Evolutionary conservation across 1,284 basidiomycete genomes (phyloP).

Genomic region (Microbotryum lychnidis-dioicae): DNA sequence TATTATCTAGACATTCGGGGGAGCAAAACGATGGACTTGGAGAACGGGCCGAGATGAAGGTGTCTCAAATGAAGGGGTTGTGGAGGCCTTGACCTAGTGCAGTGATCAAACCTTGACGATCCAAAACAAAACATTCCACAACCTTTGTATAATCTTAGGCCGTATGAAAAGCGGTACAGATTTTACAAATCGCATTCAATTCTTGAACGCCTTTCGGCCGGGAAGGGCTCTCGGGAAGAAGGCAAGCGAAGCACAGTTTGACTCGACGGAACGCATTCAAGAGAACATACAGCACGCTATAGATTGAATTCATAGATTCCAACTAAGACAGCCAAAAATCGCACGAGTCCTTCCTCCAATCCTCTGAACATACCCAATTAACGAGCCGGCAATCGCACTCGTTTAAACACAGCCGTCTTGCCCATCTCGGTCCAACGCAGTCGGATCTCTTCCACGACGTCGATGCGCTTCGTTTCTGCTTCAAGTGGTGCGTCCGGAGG

Average conservation of each 20-base stretch:
- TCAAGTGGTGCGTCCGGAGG: not conserved
- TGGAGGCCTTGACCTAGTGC: too few relatives aligned
- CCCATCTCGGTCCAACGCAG: conserved; percentile 25
- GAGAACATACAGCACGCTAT: not conserved
- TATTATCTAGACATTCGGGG: not conserved
- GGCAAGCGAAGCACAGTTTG: too few relatives aligned
- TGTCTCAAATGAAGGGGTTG: too few relatives aligned
- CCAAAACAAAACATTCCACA: too few relatives aligned
- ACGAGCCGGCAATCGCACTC: conserved; percentile 10
- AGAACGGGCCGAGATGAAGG: too few relatives aligned
- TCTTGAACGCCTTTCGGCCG: too few relatives aligned
- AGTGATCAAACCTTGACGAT: too few relatives aligned
- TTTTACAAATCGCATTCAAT: too few relatives aligned
- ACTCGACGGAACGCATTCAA: not conserved
- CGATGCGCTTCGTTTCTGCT: not conserved
- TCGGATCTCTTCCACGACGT: conserved; percentile 27
- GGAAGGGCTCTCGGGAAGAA: too few relatives aligned
- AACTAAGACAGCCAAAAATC: not conserved
- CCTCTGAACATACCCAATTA: not conserved
- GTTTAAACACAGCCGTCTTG: conserved; percentile 17
- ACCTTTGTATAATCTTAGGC: too few relatives aligned
- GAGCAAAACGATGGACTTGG: not conserved
- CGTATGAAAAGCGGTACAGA: too few relatives aligned
- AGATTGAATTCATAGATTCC: not conserved
- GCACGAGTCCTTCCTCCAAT: not conserved